phyloP scores from a whole-genome alignment of 345 rosid genomes.

The Durio zibethinus region DNA sequence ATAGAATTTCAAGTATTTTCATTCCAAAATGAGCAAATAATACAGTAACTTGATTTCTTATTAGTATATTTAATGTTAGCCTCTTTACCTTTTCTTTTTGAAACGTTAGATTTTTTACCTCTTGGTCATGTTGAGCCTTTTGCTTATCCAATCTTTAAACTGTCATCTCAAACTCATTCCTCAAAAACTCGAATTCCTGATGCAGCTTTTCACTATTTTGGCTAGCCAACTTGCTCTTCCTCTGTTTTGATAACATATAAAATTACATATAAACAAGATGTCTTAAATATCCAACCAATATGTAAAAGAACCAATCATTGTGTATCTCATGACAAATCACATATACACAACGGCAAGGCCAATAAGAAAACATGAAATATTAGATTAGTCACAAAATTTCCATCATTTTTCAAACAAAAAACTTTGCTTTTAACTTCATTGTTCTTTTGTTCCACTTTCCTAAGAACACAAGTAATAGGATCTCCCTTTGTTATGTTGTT shows the following conservation, averaged over 20 bases:
- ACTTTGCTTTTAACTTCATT: too few relatives aligned
- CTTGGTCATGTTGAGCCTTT: not conserved
- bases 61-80: not conserved
- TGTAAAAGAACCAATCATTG: not conserved
- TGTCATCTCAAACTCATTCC: conserved; percentile 4
- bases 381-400: too few relatives aligned
- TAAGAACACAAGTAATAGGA: too few relatives aligned
- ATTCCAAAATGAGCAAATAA: too few relatives aligned
- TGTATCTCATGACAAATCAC: too few relatives aligned
- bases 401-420: too few relatives aligned
- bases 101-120: not conserved
- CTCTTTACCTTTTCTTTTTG: conserved; percentile 9
- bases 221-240: not conserved
- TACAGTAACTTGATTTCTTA: not conserved
- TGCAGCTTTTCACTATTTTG: not conserved
- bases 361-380: too few relatives aligned
- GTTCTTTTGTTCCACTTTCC: too few relatives aligned
- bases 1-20: not conserved
- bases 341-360: too few relatives aligned
- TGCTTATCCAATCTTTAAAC: not conserved
- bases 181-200: not conserved
- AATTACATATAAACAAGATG: not conserved
- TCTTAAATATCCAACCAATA: not conserved
- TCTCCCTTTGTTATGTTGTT: too few relatives aligned
- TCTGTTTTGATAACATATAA: not conserved